Base-by-base conservation (phyloP, 352 stramenopile species). In the Phytophthora crassamura region DNA sequence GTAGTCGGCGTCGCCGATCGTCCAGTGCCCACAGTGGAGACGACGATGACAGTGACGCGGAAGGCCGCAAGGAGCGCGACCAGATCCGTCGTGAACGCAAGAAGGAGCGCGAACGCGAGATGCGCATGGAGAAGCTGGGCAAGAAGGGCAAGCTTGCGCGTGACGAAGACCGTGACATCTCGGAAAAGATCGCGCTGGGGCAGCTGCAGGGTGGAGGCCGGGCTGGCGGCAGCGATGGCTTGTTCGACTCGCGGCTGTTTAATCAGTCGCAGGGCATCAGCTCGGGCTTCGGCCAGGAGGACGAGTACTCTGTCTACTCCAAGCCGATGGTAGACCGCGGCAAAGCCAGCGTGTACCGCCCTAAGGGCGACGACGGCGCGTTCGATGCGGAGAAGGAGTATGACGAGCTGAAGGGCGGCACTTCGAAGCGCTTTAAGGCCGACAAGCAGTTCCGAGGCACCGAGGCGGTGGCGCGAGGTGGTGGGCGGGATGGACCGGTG, bases 301-400 rank as follows among this genome's bases (percentile, higher is more conserved):
- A 99, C 64, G 98, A 99, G 40, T 99, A 99, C 80, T 99, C 97
- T 64, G 90, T 98, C 2, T 99, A 99, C 78, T 97, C 84, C 7
- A 99, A 99, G 75, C 96, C 97, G 11, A 86, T 99, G 70, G 97
- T 99, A 43, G 89, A 97, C 58, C 87, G 91, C 10, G 89, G 89
- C 43, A 94, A 96, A 58, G 89, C 86, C 3, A 94, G 84, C 28
- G 88, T 97, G 52, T 97, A 97, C 70, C 87, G 88, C 12, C 91
- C 91, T 8, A 98, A 97, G 72, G 86, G 77, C 15, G 88, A 97
- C 54, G 91, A 91, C 5, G 90, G 96, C 54, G 85, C 90, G 1
- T 82, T 86, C 7, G 88, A 96, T 55, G 86, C 88, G 3, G 89
- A 97, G 53, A 84, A 89, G 50, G 88, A 98, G 58, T 97, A 97